phyloP scores from a whole-genome alignment of 2,329 filamentous ascomycete genomes.

The Ophiostoma himal-ulmi region DNA sequence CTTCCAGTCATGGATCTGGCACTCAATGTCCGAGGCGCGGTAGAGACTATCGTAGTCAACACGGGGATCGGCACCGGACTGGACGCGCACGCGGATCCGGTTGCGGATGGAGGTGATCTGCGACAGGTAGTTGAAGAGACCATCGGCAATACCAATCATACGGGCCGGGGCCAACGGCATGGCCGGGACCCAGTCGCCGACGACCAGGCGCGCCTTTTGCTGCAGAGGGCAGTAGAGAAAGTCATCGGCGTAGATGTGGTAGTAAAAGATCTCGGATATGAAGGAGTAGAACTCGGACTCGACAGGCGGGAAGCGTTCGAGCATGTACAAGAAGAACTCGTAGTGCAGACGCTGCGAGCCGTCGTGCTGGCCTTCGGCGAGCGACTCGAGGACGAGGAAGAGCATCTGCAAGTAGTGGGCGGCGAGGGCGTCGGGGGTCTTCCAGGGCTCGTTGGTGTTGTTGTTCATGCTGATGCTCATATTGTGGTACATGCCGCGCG shows the following conservation, averaged over 20 bases:
- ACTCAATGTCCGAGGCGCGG: conserved; percentile 69
- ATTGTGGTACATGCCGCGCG: conserved; percentile 26
- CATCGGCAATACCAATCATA: conserved; percentile 77
- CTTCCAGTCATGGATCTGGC: conserved; percentile 66
- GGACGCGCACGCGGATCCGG: conserved; percentile 63
- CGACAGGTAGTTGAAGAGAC: conserved; percentile 70
- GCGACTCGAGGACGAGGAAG: conserved; percentile 53
- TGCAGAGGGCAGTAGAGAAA: conserved; percentile 47
- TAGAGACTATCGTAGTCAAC: conserved; percentile 70
- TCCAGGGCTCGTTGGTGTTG: conserved; percentile 24
- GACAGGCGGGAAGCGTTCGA: conserved; percentile 55
- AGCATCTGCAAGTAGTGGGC: conserved; percentile 55
- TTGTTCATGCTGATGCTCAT: conserved; percentile 38
- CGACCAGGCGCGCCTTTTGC: conserved; percentile 35
- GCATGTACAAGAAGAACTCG: conserved; percentile 65
- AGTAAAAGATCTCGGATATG: conserved; percentile 76
- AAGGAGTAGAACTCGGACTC: conserved; percentile 60
- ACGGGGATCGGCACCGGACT: conserved; percentile 55
- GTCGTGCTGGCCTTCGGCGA: conserved; percentile 49
- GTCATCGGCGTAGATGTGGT: conserved; percentile 65
- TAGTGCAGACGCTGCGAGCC: conserved; percentile 79
- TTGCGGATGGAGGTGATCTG: conserved; percentile 74
- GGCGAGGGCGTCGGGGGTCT: conserved; percentile 39
- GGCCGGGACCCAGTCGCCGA: conserved; percentile 41
- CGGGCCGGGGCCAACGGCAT: conserved; percentile 44